A percentile compares a stretch with the other conserved stretches of the same genome.
These are phyloP conservation scores for Sanghuangporus sanghuang DNA, from an alignment of 1,284 basidiomycete species.

Conservation along the genomic window DNA sequence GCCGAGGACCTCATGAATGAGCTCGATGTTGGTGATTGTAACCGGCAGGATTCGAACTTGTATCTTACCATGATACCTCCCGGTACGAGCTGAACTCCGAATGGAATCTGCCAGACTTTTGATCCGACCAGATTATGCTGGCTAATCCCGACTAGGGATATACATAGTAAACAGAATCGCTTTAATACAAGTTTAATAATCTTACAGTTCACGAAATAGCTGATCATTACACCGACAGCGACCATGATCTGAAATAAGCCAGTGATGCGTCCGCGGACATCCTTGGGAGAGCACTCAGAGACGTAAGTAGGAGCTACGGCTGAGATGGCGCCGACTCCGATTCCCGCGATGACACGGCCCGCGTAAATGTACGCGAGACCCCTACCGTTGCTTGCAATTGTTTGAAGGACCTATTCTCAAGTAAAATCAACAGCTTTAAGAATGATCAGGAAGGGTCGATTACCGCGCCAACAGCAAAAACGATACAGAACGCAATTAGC, in stretches of 20 bases:
- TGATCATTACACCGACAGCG: conserved; percentile 69
- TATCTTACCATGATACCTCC: conserved; percentile 62
- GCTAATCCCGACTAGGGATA: conserved; percentile 49
- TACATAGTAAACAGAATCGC: not conserved
- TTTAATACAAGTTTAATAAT: conserved; percentile 12
- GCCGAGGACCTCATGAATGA: conserved; percentile 33
- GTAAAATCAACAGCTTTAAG: not conserved
- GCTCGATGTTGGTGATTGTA: too few species aligned
- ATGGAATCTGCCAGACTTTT: conserved; percentile 67
- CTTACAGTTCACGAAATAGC: conserved; percentile 73
- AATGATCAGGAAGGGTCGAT: conserved; percentile 26
- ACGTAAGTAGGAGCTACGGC: conserved; percentile 73
- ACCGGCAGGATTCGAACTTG: too few species aligned
- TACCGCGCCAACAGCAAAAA: conserved; percentile 68
- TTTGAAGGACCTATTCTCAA: conserved; percentile 44
- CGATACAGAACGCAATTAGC: conserved; percentile 49
- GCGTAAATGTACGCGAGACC: conserved; percentile 65
- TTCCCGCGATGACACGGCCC: conserved; percentile 67
- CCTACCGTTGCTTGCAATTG: conserved; percentile 49
- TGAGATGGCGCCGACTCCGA: conserved; percentile 66
- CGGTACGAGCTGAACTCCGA: conserved; percentile 73
- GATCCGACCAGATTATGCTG: conserved; percentile 44
- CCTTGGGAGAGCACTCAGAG: conserved; percentile 74
- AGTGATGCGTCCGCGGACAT: conserved; percentile 66
- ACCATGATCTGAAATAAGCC: conserved; percentile 83